Base-by-base conservation (phyloP, 176 grass and related monocot genomes). In the Hordeum marinum region DNA sequence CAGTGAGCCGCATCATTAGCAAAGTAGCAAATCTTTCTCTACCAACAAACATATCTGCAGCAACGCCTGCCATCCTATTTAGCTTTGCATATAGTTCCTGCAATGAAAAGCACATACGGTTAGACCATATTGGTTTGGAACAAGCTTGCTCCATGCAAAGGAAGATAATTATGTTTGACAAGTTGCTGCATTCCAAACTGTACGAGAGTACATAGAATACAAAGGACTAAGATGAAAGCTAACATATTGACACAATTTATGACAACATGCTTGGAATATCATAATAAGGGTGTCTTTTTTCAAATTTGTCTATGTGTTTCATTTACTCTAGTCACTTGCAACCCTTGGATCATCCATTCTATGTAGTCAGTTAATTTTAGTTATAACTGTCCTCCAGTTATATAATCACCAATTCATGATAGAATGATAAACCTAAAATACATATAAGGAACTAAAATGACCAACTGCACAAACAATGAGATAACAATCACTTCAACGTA, bases 21-120 rank as follows among this genome's bases (percentile, higher is more conserved):
- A 98, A 82, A 14, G 93, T 98, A 60, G 89, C 35, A 87, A 98
- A 98, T 84, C 93, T 95, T 83, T 98, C 93, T 62, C 96, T 89
- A 61, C 93, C 96, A 87, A 94, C 90, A 91, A 98, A 95, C 86
- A 95, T 87, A n/a, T 98, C 93, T 84, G 90, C 71, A 66, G 93
- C 90, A 77, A 92, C 73, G 64, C 77, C 86, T 43, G 93, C 91
- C 93, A 95, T 89, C 73, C 86, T 92, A 72, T 94, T 94, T 82
- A 98, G 82, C 42, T 94, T 95, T 58, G 86, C 81, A 84, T 95
- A 98, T 54, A 98, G 43, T 94, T 94, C 96, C 96, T 98, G 91
- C 26, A 86, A 86, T 63, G 48, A 77, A 85, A 8, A 91, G 2
- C 7, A 73, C 41, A 74, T 74, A 74, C 45, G 69, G 43, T 43